These are phyloP conservation scores for Aspergillus transmontanensis DNA, from an alignment of 2,329 filamentous ascomycete genomes.

Conservation along the genomic window DNA sequence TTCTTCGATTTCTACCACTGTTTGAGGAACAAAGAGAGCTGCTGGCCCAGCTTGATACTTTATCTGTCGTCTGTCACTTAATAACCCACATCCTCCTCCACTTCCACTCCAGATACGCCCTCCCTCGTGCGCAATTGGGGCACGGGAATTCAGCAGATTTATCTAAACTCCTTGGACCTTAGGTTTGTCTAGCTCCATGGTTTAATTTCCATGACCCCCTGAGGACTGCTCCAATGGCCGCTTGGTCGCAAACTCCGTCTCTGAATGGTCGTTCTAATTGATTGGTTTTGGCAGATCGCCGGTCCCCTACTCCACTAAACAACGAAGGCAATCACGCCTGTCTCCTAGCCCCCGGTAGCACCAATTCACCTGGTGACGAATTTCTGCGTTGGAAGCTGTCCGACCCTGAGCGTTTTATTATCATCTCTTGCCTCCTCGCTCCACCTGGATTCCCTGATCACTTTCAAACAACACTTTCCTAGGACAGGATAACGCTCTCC, in stretches of 20 bases:
- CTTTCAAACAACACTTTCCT: background rate
- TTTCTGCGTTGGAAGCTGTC: background rate
- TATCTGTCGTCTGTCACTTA: conserved; percentile 6
- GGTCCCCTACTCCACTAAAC: conserved; percentile 25
- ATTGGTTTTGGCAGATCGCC: conserved; percentile 30
- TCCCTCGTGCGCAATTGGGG: background rate
- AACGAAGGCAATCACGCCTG: conserved; percentile 24
- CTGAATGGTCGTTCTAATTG: conserved; percentile 24
- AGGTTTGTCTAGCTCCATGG: conserved; percentile 10
- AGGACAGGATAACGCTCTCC: no score
- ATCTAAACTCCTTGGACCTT: conserved; percentile 8
- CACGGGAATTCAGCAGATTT: conserved; percentile 2
- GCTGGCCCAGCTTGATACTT: conserved; percentile 21
- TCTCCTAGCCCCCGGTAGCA: conserved; percentile 4
- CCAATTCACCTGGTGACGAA: conserved; percentile 2
- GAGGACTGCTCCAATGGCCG: conserved; percentile 18
- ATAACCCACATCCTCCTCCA: background rate
- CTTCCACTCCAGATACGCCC: conserved; percentile 3
- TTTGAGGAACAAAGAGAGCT: conserved; percentile 15
- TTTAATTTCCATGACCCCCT: conserved; percentile 10
- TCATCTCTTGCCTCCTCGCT: background rate
- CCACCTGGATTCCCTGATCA: background rate
- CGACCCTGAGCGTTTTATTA: conserved; percentile 4
- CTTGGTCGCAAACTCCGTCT: conserved; percentile 16
- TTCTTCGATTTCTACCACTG: background rate